These are phyloP conservation scores for Candida corydali DNA, from an alignment of 805 yeast species.

Conservation along the genomic window DNA sequence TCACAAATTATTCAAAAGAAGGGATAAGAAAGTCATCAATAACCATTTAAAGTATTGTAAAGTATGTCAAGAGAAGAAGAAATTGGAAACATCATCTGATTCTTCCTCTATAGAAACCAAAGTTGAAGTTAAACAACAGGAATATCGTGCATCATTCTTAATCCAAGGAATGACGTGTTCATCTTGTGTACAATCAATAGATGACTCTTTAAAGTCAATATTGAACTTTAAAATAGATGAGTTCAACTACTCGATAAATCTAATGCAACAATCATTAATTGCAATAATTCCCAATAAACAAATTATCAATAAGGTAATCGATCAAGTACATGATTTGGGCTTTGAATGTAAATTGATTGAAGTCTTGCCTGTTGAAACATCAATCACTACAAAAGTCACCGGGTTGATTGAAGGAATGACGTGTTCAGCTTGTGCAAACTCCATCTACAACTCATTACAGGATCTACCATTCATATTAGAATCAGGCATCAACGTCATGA, in stretches of 20 bases:
- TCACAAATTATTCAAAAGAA: conserved; percentile 12
- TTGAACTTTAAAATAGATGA: conserved; percentile 14
- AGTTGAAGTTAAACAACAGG: conserved; percentile 21
- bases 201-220: conserved; percentile 24
- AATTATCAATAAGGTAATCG: conserved; percentile 28
- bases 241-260: conserved; percentile 45
- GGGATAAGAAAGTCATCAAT: conserved; percentile 12
- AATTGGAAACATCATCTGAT: conserved; percentile 10
- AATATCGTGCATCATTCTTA: conserved; percentile 47
- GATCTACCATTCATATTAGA: conserved; percentile 51
- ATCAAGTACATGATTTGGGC: conserved; percentile 27
- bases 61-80: conserved; percentile 29
- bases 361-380: conserved; percentile 52
- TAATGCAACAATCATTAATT: conserved; percentile 49
- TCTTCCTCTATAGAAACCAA: conserved; percentile 19
- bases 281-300: conserved; percentile 52
- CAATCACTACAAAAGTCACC: conserved; percentile 45
- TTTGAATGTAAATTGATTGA: conserved; percentile 51
- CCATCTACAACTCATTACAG: conserved; percentile 46
- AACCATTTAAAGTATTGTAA: conserved; percentile 41
- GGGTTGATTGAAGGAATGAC: conserved; percentile 73
- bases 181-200: conserved; percentile 29
- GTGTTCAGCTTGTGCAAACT: conserved; percentile 64
- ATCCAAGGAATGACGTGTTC: conserved; percentile 46
- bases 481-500: conserved; percentile 52